phyloP scores from a whole-genome alignment of 2,329 filamentous ascomycete genomes.

The Calonectria pseudoreteaudii region DNA sequence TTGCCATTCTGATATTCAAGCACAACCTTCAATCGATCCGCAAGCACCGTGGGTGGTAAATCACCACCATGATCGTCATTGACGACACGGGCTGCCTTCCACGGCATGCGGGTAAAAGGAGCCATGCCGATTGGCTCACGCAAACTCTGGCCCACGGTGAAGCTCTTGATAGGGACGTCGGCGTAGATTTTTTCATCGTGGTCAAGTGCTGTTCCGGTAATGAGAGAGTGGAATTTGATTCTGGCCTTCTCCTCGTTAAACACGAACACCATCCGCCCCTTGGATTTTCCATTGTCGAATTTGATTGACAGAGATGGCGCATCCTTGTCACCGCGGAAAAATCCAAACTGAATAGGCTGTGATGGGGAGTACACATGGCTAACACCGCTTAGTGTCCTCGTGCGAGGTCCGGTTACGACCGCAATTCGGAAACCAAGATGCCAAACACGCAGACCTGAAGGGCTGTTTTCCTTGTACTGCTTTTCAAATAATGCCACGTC shows the following conservation, averaged over 20 bases:
- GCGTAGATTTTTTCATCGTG: conserved; percentile 77
- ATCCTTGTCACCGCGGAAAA: conserved; percentile 78
- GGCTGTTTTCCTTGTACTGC: conserved; percentile 74
- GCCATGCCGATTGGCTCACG: conserved; percentile 62
- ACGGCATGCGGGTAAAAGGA: conserved; percentile 65
- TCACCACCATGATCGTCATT: conserved; percentile 75
- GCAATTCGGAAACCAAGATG: conserved; percentile 85
- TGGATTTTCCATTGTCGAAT: conserved; percentile 73
- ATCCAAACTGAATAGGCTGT: conserved; percentile 80
- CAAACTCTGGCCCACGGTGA: conserved; percentile 70
- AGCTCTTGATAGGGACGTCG: conserved; percentile 74
- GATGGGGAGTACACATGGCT: conserved; percentile 76
- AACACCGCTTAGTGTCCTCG: conserved; percentile 81
- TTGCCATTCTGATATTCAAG: conserved; percentile 81
- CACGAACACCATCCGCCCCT: conserved; percentile 80
- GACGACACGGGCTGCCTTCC: conserved; percentile 78
- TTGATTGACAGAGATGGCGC: conserved; percentile 77
- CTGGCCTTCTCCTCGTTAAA: conserved; percentile 82
- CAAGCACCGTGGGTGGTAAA: conserved; percentile 76
- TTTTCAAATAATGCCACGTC: conserved; percentile 82
- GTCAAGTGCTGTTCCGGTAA: conserved; percentile 78
- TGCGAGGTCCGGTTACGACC: conserved; percentile 81
- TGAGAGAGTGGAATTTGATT: conserved; percentile 75
- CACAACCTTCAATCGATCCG: conserved; percentile 80
- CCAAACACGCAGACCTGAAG: conserved; percentile 76